A percentile compares a stretch with the other conserved stretches of the same genome.
These are phyloP conservation scores for Lachancea mirantina DNA, from an alignment of 805 yeast genomes.

Conservation along the genomic window DNA sequence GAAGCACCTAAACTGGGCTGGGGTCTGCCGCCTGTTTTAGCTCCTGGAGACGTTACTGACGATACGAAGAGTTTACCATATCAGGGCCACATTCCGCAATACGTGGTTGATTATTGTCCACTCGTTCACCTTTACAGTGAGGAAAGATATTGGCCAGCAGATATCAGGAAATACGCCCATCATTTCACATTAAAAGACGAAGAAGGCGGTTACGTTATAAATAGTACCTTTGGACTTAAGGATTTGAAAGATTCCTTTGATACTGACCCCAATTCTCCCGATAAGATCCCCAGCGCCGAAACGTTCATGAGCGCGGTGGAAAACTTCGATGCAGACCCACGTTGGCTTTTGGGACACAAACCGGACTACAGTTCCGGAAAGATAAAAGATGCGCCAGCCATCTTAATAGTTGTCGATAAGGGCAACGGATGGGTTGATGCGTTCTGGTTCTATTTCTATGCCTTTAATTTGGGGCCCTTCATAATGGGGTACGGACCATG, in stretches of 20 bases:
- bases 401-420: conserved; percentile 77
- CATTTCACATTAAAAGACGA: conserved; percentile 53
- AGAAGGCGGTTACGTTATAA: conserved; percentile 38
- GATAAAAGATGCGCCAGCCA: conserved; percentile 70
- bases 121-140: conserved; percentile 82
- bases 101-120: conserved; percentile 63
- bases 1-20: conserved; percentile 2
- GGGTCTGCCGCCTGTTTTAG: conserved; percentile 21
- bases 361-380: conserved; percentile 70
- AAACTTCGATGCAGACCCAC: conserved; percentile 68
- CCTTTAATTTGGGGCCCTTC: conserved; percentile 90
- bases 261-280: conserved; percentile 10
- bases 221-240: conserved; percentile 25
- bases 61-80: conserved; percentile 21
- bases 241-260: conserved; percentile 16
- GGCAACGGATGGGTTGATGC: conserved; percentile 95
- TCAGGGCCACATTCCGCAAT: conserved; percentile 47
- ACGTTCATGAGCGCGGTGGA: conserved; percentile 58
- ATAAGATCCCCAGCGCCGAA: conserved; percentile 23
- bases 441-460: conserved; percentile 92
- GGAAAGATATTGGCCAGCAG: conserved; percentile 80
- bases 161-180: conserved; percentile 58
- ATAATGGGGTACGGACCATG: conserved; percentile 98
- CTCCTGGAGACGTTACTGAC: conserved; percentile 22
- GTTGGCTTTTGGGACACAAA: conserved; percentile 77